Evolutionary conservation across 371 early-diverging fungal genomes (phyloP).

Genomic region (Catenaria anguillulae): DNA sequence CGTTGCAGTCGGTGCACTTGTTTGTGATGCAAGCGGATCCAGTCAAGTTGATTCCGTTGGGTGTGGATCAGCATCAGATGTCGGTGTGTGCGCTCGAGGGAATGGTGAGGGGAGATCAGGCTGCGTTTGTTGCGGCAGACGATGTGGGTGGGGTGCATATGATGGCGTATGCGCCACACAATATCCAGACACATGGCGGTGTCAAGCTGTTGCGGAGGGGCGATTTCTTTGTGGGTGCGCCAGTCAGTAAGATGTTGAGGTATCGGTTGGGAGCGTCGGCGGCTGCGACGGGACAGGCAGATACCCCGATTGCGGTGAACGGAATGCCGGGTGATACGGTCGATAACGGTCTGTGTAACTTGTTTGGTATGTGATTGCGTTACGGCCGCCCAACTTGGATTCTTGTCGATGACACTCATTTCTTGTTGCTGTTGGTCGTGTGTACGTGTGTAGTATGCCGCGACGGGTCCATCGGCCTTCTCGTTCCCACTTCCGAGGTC

Average conservation of each 20-base stretch:
- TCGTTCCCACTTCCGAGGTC: constrained; percentile 78
- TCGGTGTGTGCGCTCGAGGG: constrained; percentile 56
- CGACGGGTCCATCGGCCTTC: constrained; percentile 52
- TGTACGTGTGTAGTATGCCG: too few relatives aligned
- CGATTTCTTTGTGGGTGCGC: constrained; percentile 70
- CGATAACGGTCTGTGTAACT: too few relatives aligned
- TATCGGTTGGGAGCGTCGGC: constrained; percentile 9
- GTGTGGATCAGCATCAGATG: constrained; percentile 70
- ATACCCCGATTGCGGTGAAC: too few relatives aligned
- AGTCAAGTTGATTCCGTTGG: constrained; percentile 69
- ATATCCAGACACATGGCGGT: constrained; percentile 78
- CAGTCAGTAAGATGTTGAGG: constrained; percentile 46
- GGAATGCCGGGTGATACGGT: too few relatives aligned
- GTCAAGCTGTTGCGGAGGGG: constrained; percentile 76
- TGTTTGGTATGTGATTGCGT: too few relatives aligned
- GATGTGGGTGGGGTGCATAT: constrained; percentile 63
- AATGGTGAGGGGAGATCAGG: constrained; percentile 52
- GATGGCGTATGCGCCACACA: constrained; percentile 72
- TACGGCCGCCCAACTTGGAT: too few relatives aligned
- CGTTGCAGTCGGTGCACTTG: constrained; percentile 82
- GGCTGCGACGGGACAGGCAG: too few relatives aligned
- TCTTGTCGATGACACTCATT: too few relatives aligned
- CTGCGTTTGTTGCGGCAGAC: constrained; percentile 70
- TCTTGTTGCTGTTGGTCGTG: too few relatives aligned
- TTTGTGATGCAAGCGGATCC: constrained; percentile 94